Conservation (phyloP, 495 filamentous ascomycete species). For the Trichoderma erinaceum region DNA sequence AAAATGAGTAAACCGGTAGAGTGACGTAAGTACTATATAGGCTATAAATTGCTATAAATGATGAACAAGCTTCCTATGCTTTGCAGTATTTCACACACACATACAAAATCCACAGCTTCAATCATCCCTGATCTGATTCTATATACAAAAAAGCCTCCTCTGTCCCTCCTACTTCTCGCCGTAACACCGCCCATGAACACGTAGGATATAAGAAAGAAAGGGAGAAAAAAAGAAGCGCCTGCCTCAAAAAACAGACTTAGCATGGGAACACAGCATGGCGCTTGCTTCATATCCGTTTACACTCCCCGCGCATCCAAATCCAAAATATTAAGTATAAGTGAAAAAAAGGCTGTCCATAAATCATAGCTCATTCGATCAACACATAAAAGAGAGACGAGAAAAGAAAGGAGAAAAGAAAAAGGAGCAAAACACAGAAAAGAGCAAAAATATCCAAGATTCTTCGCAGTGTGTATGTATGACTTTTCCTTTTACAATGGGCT, state of each 20-base stretch:
- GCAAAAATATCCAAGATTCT: not conserved
- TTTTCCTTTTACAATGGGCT: not conserved
- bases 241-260: not conserved
- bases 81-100: not conserved
- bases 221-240: not conserved
- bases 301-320: not conserved
- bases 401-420: not conserved
- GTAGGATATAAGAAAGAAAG: not conserved
- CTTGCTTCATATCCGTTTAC: constrained; percentile 2
- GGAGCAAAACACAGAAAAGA: not conserved
- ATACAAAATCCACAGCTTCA: not conserved
- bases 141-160: constrained; percentile 1
- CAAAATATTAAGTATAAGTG: not conserved
- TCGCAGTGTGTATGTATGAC: not conserved
- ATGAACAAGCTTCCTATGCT: not conserved
- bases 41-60: not conserved
- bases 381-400: not conserved
- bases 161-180: not conserved
- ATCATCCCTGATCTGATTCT: not conserved
- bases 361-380: constrained; percentile 4
- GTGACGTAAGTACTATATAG: too few species aligned
- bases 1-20: too few species aligned
- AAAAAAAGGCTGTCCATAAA: constrained; percentile 7
- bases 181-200: constrained; percentile 1
- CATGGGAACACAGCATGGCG: not conserved